Base-by-base conservation (phyloP, 73 alveolate species). In the Urostyla sp. region DNA sequence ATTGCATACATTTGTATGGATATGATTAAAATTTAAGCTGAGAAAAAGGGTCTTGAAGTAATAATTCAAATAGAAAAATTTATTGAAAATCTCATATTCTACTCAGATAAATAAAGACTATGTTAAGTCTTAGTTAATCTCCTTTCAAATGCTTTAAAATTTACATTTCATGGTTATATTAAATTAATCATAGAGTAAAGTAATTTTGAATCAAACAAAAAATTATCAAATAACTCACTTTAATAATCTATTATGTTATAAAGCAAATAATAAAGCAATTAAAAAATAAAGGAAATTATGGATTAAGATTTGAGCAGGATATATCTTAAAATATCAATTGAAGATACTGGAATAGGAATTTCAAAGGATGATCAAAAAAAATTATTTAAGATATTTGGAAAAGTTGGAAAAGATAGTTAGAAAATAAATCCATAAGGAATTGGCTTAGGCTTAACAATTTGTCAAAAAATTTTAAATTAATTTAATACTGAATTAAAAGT, bases 381-480 rank as follows among this genome's bases (percentile, higher is more conserved):
- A 34, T 28, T 87, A 55, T 87, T 87, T 30, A 72, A 49, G 35
- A 66, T 84, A 0, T 87, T 87, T 63, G 84, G 92, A 15, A 87
- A 87, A 27, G 60, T 75, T 46, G 92, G 75, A 24, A n/a, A n/a
- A n/a, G 69, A 50, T 34, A 67, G 67, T 21, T 45, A 63, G 3
- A 78, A 54, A 55, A 40, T 52, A 8, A 84, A 84, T 51, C 89
- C 92, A 23, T 44, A 72, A 55, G 92, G 92, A 15, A 79, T 84
- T 26, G 92, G 92, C 13, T 59, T 84, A 27, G 92, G 92, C 34
- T 46, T 84, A 10, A 63, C 74, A 78, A 84, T 84, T 7, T 75
- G 85, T 46, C 73, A 84, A 36, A 80, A 50, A 10, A 35, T 84
- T 0, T 75, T 84, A 2, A 40, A 80, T 35, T 27, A 56, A 36